Evolutionary conservation across 495 filamentous ascomycete species (phyloP).

Genomic region (Penicillium macrosclerotiorum): DNA sequence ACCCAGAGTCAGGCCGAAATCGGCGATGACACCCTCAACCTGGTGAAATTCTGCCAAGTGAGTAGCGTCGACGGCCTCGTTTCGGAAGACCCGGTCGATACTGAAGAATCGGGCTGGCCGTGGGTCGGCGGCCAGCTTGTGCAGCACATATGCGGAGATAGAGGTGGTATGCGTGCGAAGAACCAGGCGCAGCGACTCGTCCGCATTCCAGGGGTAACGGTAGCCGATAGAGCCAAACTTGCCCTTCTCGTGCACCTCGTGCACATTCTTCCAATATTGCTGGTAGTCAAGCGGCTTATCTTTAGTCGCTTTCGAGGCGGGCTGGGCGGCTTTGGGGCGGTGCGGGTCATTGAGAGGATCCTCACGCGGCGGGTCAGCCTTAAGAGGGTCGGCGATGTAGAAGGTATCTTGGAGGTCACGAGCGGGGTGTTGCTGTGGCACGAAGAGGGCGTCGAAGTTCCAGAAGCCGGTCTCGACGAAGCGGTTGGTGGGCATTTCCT

Average conservation of each 20-base stretch:
- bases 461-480: conserved; percentile 97
- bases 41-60: conserved; percentile 99
- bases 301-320: conserved; percentile 26
- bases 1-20: conserved; percentile 86
- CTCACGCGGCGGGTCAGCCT: conserved; percentile 72
- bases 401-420: conserved; percentile 97
- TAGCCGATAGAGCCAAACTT: conserved; percentile 94
- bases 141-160: conserved; percentile 79
- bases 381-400: conserved; percentile 86
- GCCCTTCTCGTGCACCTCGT: conserved; percentile 76
- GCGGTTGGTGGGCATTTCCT: conserved; percentile 52
- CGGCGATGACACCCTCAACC: conserved; percentile 96
- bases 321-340: conserved; percentile 30
- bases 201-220: conserved; percentile 85
- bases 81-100: conserved; percentile 95
- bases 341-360: conserved; percentile 54
- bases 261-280: conserved; percentile 81
- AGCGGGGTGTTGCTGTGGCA: conserved; percentile 95
- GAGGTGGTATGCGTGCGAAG: conserved; percentile 96
- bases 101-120: conserved; percentile 91
- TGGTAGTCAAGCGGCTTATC: conserved; percentile 67
- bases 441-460: conserved; percentile 97
- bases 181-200: conserved; percentile 86
- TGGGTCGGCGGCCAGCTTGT: conserved; percentile 79
- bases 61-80: conserved; percentile 93